These are phyloP conservation scores for Syzygium jambos DNA, from an alignment of 345 rosid genomes.

Conservation along the genomic window DNA sequence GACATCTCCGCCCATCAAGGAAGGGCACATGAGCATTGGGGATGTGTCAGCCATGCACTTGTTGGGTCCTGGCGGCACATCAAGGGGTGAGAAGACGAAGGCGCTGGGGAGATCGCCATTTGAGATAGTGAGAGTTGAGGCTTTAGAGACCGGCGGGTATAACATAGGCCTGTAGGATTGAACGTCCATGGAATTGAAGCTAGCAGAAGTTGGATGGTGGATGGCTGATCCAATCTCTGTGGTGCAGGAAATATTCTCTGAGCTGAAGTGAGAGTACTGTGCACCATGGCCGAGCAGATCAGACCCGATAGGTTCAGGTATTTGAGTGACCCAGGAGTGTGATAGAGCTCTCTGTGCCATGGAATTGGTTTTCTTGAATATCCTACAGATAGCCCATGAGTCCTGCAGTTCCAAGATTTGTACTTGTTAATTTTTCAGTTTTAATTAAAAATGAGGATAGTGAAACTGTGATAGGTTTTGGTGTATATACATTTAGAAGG, in stretches of 20 bases:
- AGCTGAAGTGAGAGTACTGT: conserved; percentile 19
- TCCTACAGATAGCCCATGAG: conserved; percentile 96
- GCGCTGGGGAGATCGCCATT: conserved; percentile 19
- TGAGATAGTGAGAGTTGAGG: conserved; percentile 13
- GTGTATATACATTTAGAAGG: conserved; percentile 45
- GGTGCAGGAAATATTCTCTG: conserved; percentile 41
- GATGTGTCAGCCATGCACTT: conserved; percentile 9
- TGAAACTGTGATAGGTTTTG: not conserved
- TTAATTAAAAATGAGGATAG: not conserved
- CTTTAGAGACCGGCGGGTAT: conserved; percentile 7
- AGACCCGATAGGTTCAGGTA: conserved; percentile 18
- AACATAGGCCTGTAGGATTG: conserved; percentile 15
- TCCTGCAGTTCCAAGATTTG: conserved; percentile 33
- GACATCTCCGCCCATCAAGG: conserved; percentile 6
- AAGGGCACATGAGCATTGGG: conserved; percentile 19
- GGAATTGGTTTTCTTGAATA: conserved; percentile 78
- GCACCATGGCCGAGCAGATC: conserved; percentile 16
- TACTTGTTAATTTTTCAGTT: not conserved
- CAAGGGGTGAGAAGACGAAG: conserved; percentile 26
- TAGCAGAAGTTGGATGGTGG: conserved; percentile 17
- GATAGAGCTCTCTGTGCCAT: conserved; percentile 60
- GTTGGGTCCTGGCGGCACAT: conserved; percentile 11
- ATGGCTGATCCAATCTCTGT: conserved; percentile 34
- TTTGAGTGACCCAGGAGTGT: conserved; percentile 40
- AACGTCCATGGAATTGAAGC: conserved; percentile 19